Evolutionary conservation across 225 moss, liverwort and hornwort genomes (phyloP), one percentile per base, ranked within the genome.

Genomic region (Rhytidiadelphus loreus): DNA sequence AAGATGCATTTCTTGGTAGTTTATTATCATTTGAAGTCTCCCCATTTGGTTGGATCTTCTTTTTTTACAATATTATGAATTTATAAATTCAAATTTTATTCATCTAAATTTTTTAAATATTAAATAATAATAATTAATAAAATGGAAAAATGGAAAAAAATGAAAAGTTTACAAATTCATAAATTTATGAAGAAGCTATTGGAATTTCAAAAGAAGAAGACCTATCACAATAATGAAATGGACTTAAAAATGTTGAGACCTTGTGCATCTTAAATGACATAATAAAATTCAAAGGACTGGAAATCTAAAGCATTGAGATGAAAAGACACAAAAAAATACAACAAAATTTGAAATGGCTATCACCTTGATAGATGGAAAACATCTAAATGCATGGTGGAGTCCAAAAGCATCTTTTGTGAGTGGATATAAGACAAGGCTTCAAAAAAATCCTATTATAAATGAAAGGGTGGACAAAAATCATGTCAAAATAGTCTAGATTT

Each of bases 1-100:
- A 7, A 17, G 1, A 16, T 29, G 17, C 4, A 73, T 30, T n/a
- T n/a, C n/a, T n/a, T n/a, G n/a, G n/a, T 16, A 11, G 11, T 29
- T 11, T 2, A 46, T 18, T 46, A 30, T 2, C 5, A 30, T 74
- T 48, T 74, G 7, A 74, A 50, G 32, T 74, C 20, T 4, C 4
- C 1, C 0, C 0, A 33, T 32, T 4, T 33, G 33, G 5, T 3
- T 32, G 33, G 1, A 75, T 12, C 33, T 0, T 50, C 2, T 17
- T 74, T 0, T 26, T 74, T 74, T 74, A 30, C 32, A 32, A 4
- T 48, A 20, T 33, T 20, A 13, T 33, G 8, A 50, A 0, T 32
- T 50, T 48, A 32, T 4, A 20, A 19, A 48, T 4, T 19, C 32
- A 48, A 46, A 75, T 20, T 50, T 20, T 32, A 20, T 50, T 20